Evolutionary conservation across 495 filamentous ascomycete species (phyloP), one percentile per base, ranked within the genome.

Genomic region (Aspergillus hancockii): DNA sequence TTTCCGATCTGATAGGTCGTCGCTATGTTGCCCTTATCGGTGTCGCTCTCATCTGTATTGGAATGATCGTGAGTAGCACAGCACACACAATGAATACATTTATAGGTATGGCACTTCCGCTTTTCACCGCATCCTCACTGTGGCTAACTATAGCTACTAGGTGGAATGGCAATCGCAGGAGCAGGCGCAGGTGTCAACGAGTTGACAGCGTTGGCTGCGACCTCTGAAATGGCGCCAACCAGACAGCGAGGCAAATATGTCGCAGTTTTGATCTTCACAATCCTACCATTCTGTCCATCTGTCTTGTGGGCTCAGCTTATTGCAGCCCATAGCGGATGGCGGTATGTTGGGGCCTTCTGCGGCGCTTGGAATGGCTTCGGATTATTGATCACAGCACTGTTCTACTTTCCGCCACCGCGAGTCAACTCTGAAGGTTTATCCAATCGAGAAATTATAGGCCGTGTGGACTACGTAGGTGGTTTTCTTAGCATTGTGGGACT

Each of bases 301-400:
- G 87, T 88, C 2, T 73, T 91, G 40, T 90, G 81, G 77, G 87
- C 81, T 13, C 88, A 91, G 68, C 72, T 91, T 31, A 89, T 91
- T 52, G 78, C 86, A 22, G 73, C 71, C 13, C 68, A 84, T 41
- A 74, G 77, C 14, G 74, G 68, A 36, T 91, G 88, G 88, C 77
- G 88, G 45, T 88, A 86, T 59, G 81, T 86, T 46, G 85, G 85
- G 8, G 74, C 85, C 0, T 76, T 90, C 28, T 82, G 81, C 47
- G 80, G 79, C 12, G 75, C 80, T 10, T 89, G 86, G 86, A 82
- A 79, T 14, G 79, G 81, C 8, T 69, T 88, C 53, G 88, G 86
- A 9, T 70, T 90, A 45, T 61, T 88, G 53, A 74, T 85, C 61
- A 88, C 86, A 0, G 59, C 79, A 8, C 47, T 85, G 38, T 90